A percentile compares a stretch with the other conserved stretches of the same genome.
Conservation (phyloP, 768 basidiomycete species). For the Tephrocybe sp. region DNA sequence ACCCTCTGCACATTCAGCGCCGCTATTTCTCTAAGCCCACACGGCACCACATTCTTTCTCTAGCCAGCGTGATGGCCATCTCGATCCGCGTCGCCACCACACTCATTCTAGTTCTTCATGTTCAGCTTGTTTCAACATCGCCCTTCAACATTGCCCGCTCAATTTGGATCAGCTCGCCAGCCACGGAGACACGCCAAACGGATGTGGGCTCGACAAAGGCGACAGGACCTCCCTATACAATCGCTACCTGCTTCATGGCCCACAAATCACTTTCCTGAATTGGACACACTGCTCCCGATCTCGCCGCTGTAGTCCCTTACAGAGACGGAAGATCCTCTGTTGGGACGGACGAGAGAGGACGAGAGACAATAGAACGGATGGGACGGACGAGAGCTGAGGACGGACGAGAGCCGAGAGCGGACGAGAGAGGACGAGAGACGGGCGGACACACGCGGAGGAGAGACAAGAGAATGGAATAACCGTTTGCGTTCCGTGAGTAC, state of each 20-base stretch:
- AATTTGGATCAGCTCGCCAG: neutral
- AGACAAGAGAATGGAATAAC: too few relatives aligned
- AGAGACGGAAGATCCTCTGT: too few relatives aligned
- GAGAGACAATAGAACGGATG: too few relatives aligned
- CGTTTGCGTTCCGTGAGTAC: too few relatives aligned
- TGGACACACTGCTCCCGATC: neutral
- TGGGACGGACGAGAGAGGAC: too few relatives aligned
- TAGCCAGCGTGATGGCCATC: neutral
- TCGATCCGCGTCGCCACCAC: neutral
- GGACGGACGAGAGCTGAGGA: too few relatives aligned
- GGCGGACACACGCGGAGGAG: too few relatives aligned
- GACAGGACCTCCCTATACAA: neutral
- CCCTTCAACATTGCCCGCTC: too few relatives aligned
- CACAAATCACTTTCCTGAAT: neutral
- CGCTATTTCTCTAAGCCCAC: slow-evolving; percentile 7
- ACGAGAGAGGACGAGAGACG: too few relatives aligned
- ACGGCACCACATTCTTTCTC: slow-evolving; percentile 18
- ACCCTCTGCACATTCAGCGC: too few relatives aligned
- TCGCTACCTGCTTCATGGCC: slow-evolving; percentile 4
- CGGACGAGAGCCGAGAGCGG: too few relatives aligned
- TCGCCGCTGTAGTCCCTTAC: too few relatives aligned
- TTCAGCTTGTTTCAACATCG: neutral
- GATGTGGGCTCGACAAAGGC: slow-evolving; percentile 5
- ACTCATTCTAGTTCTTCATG: neutral
- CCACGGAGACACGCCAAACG: neutral